phyloP scores from a whole-genome alignment of 345 rosid genomes.

The Trapa bicornis region DNA sequence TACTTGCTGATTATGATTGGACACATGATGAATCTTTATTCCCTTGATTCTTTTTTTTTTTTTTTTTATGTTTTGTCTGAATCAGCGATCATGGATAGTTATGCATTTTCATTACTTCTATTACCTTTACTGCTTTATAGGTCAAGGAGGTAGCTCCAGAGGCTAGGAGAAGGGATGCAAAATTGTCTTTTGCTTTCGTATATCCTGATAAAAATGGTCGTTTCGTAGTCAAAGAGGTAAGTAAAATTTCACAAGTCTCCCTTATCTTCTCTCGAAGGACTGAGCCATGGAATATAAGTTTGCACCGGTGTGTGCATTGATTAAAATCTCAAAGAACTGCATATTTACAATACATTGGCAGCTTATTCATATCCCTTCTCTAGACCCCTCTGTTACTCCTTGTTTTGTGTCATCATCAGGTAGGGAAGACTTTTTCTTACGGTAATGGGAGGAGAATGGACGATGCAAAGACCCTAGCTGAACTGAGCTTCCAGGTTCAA shows the following conservation, averaged over 20 bases:
- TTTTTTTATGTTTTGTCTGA: background rate
- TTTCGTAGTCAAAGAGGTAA: slow-evolving; percentile 63
- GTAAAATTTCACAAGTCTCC: background rate
- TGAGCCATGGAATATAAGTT: background rate
- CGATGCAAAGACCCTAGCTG: slow-evolving; percentile 63
- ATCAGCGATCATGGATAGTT: background rate
- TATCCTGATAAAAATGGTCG: slow-evolving; percentile 76
- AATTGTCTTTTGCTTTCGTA: slow-evolving; percentile 80
- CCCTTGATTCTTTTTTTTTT: background rate
- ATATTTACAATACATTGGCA: too few relatives aligned
- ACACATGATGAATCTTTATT: background rate
- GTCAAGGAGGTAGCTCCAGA: slow-evolving; percentile 86
- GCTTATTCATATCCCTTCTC: too few relatives aligned
- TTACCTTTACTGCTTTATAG: slow-evolving; percentile 12
- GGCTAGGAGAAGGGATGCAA: slow-evolving; percentile 83
- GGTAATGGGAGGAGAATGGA: slow-evolving; percentile 62
- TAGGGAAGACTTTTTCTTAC: slow-evolving; percentile 63
- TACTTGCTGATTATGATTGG: background rate
- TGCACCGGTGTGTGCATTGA: background rate
- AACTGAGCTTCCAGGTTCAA: slow-evolving; percentile 66
- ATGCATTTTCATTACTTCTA: background rate
- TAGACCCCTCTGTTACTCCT: background rate
- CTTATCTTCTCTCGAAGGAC: background rate
- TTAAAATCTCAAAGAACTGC: too few relatives aligned
- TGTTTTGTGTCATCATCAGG: slow-evolving; percentile 25